These are phyloP conservation scores for Penicillium concentricum DNA, from an alignment of 2,329 filamentous ascomycete genomes.

Conservation along the genomic window DNA sequence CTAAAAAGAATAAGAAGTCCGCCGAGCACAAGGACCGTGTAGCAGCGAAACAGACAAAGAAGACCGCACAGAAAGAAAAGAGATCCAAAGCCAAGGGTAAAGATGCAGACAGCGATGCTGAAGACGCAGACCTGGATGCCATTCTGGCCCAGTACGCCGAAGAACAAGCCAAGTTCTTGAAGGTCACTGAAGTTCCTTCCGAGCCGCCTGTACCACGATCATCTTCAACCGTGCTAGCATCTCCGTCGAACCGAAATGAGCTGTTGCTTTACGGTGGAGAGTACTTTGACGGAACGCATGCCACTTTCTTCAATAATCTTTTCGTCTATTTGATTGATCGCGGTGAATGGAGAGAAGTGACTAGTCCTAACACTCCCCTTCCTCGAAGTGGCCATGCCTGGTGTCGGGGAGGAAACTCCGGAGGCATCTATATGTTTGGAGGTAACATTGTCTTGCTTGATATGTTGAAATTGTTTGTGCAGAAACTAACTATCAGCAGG, in stretches of 20 bases:
- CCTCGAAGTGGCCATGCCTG: slow-evolving; percentile 92
- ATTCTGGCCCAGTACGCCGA: slow-evolving; percentile 91
- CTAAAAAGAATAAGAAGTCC: slow-evolving; percentile 56
- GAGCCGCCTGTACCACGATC: slow-evolving; percentile 74
- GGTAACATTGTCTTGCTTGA: slow-evolving; percentile 42
- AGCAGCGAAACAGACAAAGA: slow-evolving; percentile 79
- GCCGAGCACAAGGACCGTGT: slow-evolving; percentile 58
- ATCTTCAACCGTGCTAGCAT: slow-evolving; percentile 79
- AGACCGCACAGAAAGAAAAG: slow-evolving; percentile 72
- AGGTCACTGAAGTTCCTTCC: slow-evolving; percentile 78
- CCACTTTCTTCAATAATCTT: slow-evolving; percentile 67
- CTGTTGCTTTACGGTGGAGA: slow-evolving; percentile 92
- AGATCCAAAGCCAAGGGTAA: slow-evolving; percentile 68
- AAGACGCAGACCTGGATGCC: slow-evolving; percentile 89
- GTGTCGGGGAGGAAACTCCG: slow-evolving; percentile 83
- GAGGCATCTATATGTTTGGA: slow-evolving; percentile 86
- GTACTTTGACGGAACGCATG: slow-evolving; percentile 88
- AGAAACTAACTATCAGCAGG: slow-evolving; percentile 40
- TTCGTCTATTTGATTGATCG: slow-evolving; percentile 72
- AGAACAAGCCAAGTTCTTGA: slow-evolving; percentile 89
- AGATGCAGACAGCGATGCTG: slow-evolving; percentile 80
- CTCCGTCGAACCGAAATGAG: slow-evolving; percentile 81
- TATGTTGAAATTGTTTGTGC: neutral
- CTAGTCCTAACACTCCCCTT: slow-evolving; percentile 84
- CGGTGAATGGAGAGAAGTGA: slow-evolving; percentile 88